Evolutionary conservation across 2,329 filamentous ascomycete genomes (phyloP).

Genomic region (Laburnicola sp.): DNA sequence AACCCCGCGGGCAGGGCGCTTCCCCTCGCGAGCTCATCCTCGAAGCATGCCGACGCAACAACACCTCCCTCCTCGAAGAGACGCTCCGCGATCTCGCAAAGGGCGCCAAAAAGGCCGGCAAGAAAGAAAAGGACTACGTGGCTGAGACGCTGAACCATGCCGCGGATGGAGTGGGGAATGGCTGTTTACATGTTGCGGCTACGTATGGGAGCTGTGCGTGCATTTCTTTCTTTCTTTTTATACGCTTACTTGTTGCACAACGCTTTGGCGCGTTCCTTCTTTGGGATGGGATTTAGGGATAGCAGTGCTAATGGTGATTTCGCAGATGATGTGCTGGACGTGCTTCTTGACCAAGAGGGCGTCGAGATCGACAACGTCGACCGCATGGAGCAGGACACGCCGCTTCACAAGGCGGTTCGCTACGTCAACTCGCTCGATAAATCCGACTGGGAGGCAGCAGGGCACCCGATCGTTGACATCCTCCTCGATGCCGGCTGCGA

Average conservation of each 20-base stretch:
- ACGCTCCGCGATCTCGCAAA: conserved; percentile 62
- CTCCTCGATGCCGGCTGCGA: conserved; percentile 79
- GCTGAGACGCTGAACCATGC: conserved; percentile 82
- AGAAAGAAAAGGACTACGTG: conserved; percentile 61
- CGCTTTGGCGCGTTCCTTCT: no score
- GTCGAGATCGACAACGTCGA: conserved; percentile 83
- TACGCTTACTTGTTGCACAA: neutral
- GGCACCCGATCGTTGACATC: conserved; percentile 71
- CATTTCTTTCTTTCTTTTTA: no score
- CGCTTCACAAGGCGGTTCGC: conserved; percentile 75
- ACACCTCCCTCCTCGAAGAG: conserved; percentile 79
- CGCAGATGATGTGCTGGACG: conserved; percentile 76
- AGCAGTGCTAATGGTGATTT: neutral
- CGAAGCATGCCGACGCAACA: conserved; percentile 92
- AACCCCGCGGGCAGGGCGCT: conserved; percentile 66
- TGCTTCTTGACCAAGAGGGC: conserved; percentile 78
- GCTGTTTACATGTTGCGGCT: conserved; percentile 88
- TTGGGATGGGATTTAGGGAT: no score
- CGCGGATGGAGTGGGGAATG: conserved; percentile 82
- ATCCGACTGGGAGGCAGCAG: conserved; percentile 67
- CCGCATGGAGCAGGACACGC: conserved; percentile 73
- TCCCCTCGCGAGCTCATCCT: conserved; percentile 82
- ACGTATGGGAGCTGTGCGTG: conserved; percentile 78
- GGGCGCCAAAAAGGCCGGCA: conserved; percentile 53
- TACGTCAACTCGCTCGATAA: conserved; percentile 71